Evolutionary conservation across 2,329 filamentous ascomycete species (phyloP).

Genomic region (Ceratocystis variospora): DNA sequence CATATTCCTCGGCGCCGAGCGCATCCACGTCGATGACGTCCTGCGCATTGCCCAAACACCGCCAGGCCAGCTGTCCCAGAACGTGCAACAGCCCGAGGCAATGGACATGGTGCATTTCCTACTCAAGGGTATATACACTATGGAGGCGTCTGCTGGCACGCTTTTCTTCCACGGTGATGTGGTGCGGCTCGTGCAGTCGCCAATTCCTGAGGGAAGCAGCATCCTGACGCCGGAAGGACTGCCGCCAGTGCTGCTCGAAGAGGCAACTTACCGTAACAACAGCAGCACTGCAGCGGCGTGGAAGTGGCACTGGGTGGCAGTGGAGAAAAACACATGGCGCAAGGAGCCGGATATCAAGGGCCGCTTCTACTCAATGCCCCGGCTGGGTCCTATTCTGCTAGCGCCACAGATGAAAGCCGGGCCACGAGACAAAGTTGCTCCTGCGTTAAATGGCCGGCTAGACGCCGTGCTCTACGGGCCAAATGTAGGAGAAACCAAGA

Average conservation of each 20-base stretch:
- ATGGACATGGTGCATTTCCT: conserved; percentile 22
- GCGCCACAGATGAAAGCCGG: conserved; percentile 28
- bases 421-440: conserved; percentile 21
- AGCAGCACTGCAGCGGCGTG: conserved; percentile 23
- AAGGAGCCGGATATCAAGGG: conserved; percentile 38
- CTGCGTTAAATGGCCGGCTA: conserved; percentile 41
- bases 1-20: conserved; percentile 39
- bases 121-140: conserved; percentile 17
- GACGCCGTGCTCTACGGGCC: conserved; percentile 27
- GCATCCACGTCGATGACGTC: conserved; percentile 35
- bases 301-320: conserved; percentile 30
- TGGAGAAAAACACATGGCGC: conserved; percentile 34
- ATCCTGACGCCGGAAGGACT: conserved; percentile 25
- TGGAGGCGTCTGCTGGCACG: conserved; percentile 9
- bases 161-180: conserved; percentile 31
- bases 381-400: conserved; percentile 38
- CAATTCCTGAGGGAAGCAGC: conserved; percentile 17
- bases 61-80: background rate
- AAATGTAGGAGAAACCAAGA: conserved; percentile 29
- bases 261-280: conserved; percentile 30
- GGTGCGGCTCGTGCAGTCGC: conserved; percentile 24
- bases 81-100: conserved; percentile 23
- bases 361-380: conserved; percentile 44
- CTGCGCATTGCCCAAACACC: conserved; percentile 33
- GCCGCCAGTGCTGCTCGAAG: conserved; percentile 31